Conservation (phyloP, 805 yeast species). For the Barnettozyma populi region DNA sequence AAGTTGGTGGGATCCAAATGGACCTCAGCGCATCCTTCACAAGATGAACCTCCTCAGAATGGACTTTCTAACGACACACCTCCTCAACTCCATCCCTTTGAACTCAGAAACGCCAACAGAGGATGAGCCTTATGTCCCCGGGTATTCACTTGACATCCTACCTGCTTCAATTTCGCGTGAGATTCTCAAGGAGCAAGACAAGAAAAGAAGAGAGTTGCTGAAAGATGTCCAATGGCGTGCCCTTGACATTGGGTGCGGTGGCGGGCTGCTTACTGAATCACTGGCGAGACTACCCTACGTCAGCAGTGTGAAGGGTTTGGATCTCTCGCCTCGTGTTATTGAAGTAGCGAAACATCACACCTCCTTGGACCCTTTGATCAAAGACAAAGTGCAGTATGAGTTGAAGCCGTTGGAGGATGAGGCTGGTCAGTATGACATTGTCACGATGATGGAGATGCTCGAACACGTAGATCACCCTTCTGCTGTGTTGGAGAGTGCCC, state of each 20-base stretch:
- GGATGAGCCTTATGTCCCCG: slow-evolving; percentile 66
- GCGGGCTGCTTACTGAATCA: slow-evolving; percentile 89
- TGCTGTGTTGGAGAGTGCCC: slow-evolving; percentile 61
- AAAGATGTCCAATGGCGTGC: slow-evolving; percentile 37
- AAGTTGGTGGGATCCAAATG: slow-evolving; percentile 98
- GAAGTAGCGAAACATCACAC: slow-evolving; percentile 73
- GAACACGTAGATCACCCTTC: slow-evolving; percentile 92
- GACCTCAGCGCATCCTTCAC: slow-evolving; percentile 90
- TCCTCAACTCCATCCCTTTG: slow-evolving; percentile 29
- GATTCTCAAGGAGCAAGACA: slow-evolving; percentile 46
- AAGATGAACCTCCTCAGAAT: slow-evolving; percentile 87
- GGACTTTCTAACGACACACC: slow-evolving; percentile 73
- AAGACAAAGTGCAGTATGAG: slow-evolving; percentile 51
- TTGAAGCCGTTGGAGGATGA: slow-evolving; percentile 57
- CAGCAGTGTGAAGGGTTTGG: slow-evolving; percentile 69
- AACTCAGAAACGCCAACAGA: slow-evolving; percentile 27
- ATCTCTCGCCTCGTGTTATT: slow-evolving; percentile 77
- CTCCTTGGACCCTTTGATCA: slow-evolving; percentile 56
- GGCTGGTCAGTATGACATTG: slow-evolving; percentile 56
- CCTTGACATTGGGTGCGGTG: slow-evolving; percentile 96
- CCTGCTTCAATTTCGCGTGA: slow-evolving; percentile 49
- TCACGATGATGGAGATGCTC: slow-evolving; percentile 89
- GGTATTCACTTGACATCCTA: slow-evolving; percentile 62
- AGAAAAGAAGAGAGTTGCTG: slow-evolving; percentile 34
- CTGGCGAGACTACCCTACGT: slow-evolving; percentile 71